phyloP scores from a whole-genome alignment of 768 basidiomycete species.

The Erythrobasidium yunnanense region DNA sequence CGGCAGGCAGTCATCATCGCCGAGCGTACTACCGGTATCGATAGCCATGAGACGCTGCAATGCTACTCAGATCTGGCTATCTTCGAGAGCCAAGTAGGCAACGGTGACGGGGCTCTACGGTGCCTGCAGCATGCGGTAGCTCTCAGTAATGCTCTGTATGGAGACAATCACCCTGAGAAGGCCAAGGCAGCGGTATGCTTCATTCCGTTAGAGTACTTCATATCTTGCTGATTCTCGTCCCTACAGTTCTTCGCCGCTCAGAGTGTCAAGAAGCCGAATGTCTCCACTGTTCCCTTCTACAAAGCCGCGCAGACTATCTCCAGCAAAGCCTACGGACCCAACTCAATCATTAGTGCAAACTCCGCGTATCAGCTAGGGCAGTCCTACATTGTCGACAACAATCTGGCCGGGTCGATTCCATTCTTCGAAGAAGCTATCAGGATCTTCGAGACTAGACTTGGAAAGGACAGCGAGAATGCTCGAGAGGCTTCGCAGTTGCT shows the following conservation, averaged over 20 bases:
- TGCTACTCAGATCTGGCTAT: slow-evolving; percentile 46
- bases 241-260: slow-evolving; percentile 41
- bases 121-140: slow-evolving; percentile 43
- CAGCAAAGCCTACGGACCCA: slow-evolving; percentile 40
- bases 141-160: slow-evolving; percentile 44
- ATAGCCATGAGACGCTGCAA: slow-evolving; percentile 42
- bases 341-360: slow-evolving; percentile 42
- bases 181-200: slow-evolving; percentile 42
- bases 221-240: background rate
- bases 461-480: slow-evolving; percentile 42
- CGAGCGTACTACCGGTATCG: slow-evolving; percentile 44
- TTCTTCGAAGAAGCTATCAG: slow-evolving; percentile 37
- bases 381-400: slow-evolving; percentile 41
- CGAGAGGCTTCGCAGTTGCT: slow-evolving; percentile 42
- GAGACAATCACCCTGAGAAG: slow-evolving; percentile 43
- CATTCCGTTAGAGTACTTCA: background rate
- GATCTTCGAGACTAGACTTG: slow-evolving; percentile 41
- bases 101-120: slow-evolving; percentile 39
- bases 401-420: slow-evolving; percentile 40
- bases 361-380: slow-evolving; percentile 43
- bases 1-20: slow-evolving; percentile 45
- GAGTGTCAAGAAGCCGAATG: slow-evolving; percentile 38
- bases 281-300: slow-evolving; percentile 39
- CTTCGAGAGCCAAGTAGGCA: slow-evolving; percentile 44
- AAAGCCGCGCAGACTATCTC: slow-evolving; percentile 38